These are phyloP conservation scores for Talaromyces sp. DNA, from an alignment of 2,329 filamentous ascomycete species.

Conservation along the genomic window DNA sequence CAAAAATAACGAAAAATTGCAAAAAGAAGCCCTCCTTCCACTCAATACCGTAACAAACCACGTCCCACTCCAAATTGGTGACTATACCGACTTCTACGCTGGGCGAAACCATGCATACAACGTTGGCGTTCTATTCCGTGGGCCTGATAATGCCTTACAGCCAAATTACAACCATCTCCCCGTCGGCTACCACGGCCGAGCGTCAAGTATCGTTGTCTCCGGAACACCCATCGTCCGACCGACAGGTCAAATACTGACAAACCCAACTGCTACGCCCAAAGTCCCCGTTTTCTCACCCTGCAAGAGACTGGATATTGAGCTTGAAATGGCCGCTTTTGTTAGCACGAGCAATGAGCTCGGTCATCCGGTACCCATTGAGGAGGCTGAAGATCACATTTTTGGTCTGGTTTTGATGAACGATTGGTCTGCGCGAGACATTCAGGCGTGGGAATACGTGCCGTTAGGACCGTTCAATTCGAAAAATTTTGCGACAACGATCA, in stretches of 20 bases:
- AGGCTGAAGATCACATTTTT: conserved; percentile 70
- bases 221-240: conserved; percentile 71
- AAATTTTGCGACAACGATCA: conserved; percentile 76
- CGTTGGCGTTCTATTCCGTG: conserved; percentile 69
- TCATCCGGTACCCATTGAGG: conserved; percentile 57
- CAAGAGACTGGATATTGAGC: conserved; percentile 70
- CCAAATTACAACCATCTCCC: conserved; percentile 79
- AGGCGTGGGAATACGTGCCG: conserved; percentile 80
- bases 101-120: conserved; percentile 75
- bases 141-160: conserved; percentile 68
- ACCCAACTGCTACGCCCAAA: conserved; percentile 61
- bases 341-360: conserved; percentile 64
- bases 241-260: conserved; percentile 67
- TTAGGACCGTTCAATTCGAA: conserved; percentile 79
- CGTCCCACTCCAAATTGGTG: conserved; percentile 72
- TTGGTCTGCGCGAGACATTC: conserved; percentile 80
- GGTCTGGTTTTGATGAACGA: conserved; percentile 82
- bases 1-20: conserved; percentile 58
- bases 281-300: conserved; percentile 61
- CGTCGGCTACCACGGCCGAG: conserved; percentile 76
- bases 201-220: conserved; percentile 71
- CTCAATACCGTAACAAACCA: conserved; percentile 61
- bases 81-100: conserved; percentile 84
- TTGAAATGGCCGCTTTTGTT: conserved; percentile 75
- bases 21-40: conserved; percentile 57